Base-by-base conservation (phyloP, 2,329 filamentous ascomycete genomes). In the Dactylellina drechsleri region DNA sequence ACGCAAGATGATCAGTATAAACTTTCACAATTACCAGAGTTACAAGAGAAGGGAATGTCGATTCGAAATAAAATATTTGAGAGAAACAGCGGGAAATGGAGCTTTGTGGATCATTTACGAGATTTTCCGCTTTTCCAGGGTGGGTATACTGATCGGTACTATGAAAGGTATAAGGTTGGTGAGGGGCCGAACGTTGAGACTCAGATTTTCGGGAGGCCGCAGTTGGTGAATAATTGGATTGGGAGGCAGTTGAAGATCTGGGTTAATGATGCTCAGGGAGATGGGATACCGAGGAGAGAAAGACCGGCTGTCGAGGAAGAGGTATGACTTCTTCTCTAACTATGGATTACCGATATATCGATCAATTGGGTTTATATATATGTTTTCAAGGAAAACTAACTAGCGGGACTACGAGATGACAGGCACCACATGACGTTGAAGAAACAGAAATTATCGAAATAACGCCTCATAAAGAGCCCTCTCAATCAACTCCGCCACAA, bases 41-140 rank as follows among this genome's bases (percentile, higher is more conserved):
- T 20, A 16, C 3, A n/a, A 15, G 45, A 54, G n/a, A 47, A 8
- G 7, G 49, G 36, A 8, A 61, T 49, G 31, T 54, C 2, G 0
- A 18, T 6, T 13, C 23, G 58, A 2, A 54, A 73, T 52, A 49
- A 50, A 36, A 40, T 56, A 2, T 73, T 66, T 20, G n/a, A n/a
- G 54, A 49, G n/a, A 10, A 16, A 56, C 1, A 8, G 26, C 2
- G 26, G 52, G 6, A 13, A 28, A 20, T 70, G 66, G 66, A 16
- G 12, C 16, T 6, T 40, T n/a, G 57, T 41, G 2, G 31, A 23
- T 5, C 23, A 31, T 13, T 20, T 72, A 20, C 60, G 40, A 10
- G 67, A 59, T 26, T 45, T 45, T 10, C 67, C 67, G 12, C 6
- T 26, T 13, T 45, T 43, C 13, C 20, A 13, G 16, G 20, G 28